These are phyloP conservation scores for Tardiomyces blankii DNA, from an alignment of 1,139 yeast genomes.

Conservation along the genomic window DNA sequence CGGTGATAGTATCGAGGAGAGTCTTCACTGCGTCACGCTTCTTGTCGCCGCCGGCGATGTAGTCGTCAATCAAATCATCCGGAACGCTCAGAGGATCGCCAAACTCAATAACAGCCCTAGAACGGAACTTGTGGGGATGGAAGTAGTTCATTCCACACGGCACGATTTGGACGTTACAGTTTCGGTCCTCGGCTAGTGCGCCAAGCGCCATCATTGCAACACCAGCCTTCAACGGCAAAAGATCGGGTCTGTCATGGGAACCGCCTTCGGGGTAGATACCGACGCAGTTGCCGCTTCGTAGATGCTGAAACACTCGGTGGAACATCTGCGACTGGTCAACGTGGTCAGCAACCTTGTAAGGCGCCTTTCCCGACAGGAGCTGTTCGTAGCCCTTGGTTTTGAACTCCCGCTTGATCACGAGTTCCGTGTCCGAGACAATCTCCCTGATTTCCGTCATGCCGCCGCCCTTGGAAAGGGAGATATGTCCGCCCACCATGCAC, in stretches of 20 bases:
- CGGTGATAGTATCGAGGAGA: slow-evolving; percentile 57
- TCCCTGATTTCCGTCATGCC: slow-evolving; percentile 68
- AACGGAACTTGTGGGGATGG: slow-evolving; percentile 89
- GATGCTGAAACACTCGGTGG: slow-evolving; percentile 69
- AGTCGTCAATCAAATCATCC: slow-evolving; percentile 50
- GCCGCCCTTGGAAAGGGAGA: slow-evolving; percentile 68
- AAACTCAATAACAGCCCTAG: slow-evolving; percentile 89
- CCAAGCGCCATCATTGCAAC: slow-evolving; percentile 98
- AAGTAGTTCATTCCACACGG: slow-evolving; percentile 98
- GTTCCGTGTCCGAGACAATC: slow-evolving; percentile 63
- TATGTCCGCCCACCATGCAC: slow-evolving; percentile 54
- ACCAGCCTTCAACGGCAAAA: slow-evolving; percentile 90
- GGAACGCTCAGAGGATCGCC: slow-evolving; percentile 79
- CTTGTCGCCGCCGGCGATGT: slow-evolving; percentile 38
- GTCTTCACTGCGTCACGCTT: slow-evolving; percentile 60
- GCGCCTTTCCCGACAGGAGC: slow-evolving; percentile 35
- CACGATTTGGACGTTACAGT: slow-evolving; percentile 69
- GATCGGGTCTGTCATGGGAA: slow-evolving; percentile 85
- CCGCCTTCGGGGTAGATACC: slow-evolving; percentile 99
- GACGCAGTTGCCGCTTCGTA: slow-evolving; percentile 67
- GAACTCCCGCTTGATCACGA: slow-evolving; percentile 64
- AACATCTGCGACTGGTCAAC: slow-evolving; percentile 81
- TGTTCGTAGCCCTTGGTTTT: slow-evolving; percentile 38
- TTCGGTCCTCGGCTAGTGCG: slow-evolving; percentile 60
- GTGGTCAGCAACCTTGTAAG: slow-evolving; percentile 65